These are phyloP conservation scores for Microdochium paspali DNA, from an alignment of 2,329 filamentous ascomycete genomes.

Conservation along the genomic window DNA sequence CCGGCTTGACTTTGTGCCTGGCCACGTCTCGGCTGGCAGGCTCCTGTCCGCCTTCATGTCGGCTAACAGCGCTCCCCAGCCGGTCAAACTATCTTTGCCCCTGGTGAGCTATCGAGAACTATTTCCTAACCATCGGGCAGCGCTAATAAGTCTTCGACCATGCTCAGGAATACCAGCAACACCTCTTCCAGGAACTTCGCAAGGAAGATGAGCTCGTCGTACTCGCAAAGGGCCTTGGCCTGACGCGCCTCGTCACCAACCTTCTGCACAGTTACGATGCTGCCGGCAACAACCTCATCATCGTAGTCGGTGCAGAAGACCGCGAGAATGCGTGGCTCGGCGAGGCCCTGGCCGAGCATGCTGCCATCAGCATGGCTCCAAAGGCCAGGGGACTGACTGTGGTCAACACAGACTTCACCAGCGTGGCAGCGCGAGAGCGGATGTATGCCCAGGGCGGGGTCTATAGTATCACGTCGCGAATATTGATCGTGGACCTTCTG, in stretches of 20 bases:
- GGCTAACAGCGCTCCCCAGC: slow-evolving; percentile 46
- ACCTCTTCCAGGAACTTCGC: slow-evolving; percentile 83
- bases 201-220: slow-evolving; percentile 90
- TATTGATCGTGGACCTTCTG: slow-evolving; percentile 86
- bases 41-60: slow-evolving; percentile 14
- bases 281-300: slow-evolving; percentile 83
- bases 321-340: slow-evolving; percentile 96
- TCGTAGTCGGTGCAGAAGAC: slow-evolving; percentile 83
- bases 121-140: slow-evolving; percentile 4
- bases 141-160: slow-evolving; percentile 2
- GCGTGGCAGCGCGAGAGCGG: slow-evolving; percentile 77
- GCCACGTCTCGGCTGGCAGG: background rate
- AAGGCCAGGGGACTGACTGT: slow-evolving; percentile 78
- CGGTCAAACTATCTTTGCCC: slow-evolving; percentile 74
- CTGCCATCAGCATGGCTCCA: slow-evolving; percentile 74
- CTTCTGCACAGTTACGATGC: slow-evolving; percentile 95
- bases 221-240: slow-evolving; percentile 81
- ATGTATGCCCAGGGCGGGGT: slow-evolving; percentile 86
- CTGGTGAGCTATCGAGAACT: slow-evolving; percentile 35
- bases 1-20: background rate
- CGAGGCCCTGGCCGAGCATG: slow-evolving; percentile 90
- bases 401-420: slow-evolving; percentile 92
- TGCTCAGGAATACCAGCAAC: slow-evolving; percentile 76
- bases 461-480: slow-evolving; percentile 92
- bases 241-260: slow-evolving; percentile 89